phyloP scores from a whole-genome alignment of 768 basidiomycete species.

The Leccinum disarticulatum region DNA sequence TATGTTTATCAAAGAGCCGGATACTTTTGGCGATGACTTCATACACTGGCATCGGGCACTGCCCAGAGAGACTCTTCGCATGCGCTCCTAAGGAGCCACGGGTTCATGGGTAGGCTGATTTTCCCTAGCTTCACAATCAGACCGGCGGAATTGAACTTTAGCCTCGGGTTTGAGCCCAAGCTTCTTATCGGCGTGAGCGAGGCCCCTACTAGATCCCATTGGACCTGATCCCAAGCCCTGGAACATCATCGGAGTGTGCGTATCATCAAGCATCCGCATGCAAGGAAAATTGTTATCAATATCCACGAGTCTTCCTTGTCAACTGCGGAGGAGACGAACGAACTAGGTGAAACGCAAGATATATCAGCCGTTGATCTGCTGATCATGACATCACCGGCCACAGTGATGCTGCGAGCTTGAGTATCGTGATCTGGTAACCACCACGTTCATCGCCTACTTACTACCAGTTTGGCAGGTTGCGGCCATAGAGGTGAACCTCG shows the following conservation, averaged over 20 bases:
- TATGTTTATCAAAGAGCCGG: background rate
- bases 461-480: background rate
- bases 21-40: background rate
- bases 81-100: background rate
- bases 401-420: too few species aligned
- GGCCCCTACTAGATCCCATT: background rate
- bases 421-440: background rate
- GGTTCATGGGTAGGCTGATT: background rate
- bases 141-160: slow-evolving; percentile 78
- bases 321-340: too few species aligned
- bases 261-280: background rate
- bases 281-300: background rate
- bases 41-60: background rate
- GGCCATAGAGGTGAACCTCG: background rate
- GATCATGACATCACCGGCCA: background rate
- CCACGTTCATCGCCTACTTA: background rate
- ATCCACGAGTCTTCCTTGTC: too few species aligned
- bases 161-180: background rate
- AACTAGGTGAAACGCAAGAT: background rate
- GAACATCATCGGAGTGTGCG: too few species aligned
- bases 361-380: background rate
- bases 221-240: background rate
- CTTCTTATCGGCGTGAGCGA: background rate
- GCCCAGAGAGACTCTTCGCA: background rate
- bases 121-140: slow-evolving; percentile 41